Percentiles rank a stretch among this genome's conserved stretches.
These are phyloP conservation scores for Cytidiella melzeri DNA, from an alignment of 768 basidiomycete species.

Conservation along the genomic window DNA sequence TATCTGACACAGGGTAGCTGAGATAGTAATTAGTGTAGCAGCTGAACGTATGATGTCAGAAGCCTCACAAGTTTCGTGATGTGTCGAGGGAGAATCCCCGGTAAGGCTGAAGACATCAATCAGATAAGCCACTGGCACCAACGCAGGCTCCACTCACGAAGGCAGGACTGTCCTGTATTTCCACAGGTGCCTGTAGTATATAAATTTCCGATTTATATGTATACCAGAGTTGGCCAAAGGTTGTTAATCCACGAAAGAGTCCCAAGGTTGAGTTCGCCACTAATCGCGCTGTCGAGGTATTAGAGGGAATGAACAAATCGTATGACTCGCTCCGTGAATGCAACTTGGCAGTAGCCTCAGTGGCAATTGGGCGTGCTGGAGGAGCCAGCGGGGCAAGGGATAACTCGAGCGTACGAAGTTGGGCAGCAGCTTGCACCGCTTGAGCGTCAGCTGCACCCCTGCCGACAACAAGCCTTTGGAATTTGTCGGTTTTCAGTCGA, in stretches of 20 bases:
- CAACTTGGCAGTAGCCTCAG: no score
- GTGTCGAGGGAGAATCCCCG: conserved; percentile 81
- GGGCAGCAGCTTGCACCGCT: no score
- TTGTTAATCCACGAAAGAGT: conserved; percentile 46
- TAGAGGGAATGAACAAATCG: conserved; percentile 30
- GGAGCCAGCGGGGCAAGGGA: no score
- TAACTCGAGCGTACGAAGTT: no score
- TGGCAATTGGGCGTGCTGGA: no score
- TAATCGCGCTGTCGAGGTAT: conserved; percentile 32
- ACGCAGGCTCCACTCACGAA: conserved; percentile 30
- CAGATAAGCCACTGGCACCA: neutral
- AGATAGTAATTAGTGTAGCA: neutral
- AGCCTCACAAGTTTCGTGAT: conserved; percentile 59
- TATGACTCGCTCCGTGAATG: conserved; percentile 44
- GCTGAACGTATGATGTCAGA: neutral
- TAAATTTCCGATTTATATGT: conserved; percentile 29
- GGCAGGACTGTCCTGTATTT: conserved; percentile 40
- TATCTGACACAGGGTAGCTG: conserved; percentile 34
- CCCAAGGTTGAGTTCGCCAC: conserved; percentile 43
- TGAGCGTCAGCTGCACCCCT: no score
- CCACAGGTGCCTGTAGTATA: conserved; percentile 32
- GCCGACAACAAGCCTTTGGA: no score
- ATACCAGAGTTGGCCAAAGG: conserved; percentile 52
- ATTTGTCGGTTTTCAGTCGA: no score
- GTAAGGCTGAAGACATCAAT: conserved; percentile 40